Percentiles rank a stretch among this genome's conserved stretches.
Evolutionary conservation across 73 alveolate species (phyloP).

Genomic region (Halteria grandinella): DNA sequence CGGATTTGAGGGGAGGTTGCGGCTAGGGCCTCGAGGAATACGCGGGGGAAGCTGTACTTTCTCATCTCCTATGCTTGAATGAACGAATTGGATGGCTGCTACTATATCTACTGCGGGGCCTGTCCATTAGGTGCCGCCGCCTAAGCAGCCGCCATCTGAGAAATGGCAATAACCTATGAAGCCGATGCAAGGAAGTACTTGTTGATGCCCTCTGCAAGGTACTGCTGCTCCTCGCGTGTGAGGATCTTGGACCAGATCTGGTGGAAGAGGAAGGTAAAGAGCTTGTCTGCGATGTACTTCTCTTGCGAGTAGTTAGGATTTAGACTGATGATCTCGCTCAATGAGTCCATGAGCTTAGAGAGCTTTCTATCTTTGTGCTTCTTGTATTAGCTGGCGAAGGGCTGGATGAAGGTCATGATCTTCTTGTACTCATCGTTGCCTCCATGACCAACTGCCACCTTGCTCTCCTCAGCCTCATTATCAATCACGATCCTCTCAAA

Average conservation of each 20-base stretch:
- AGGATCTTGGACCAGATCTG: conserved; percentile 40
- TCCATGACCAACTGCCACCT: too few relatives aligned
- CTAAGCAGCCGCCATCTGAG: too few relatives aligned
- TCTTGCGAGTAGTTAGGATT: conserved; percentile 45
- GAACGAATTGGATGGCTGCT: too few relatives aligned
- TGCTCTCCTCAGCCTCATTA: background rate
- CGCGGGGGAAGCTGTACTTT: conserved; percentile 14
- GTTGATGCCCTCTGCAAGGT: conserved; percentile 21
- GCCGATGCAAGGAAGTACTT: conserved; percentile 5
- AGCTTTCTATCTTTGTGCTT: conserved; percentile 10
- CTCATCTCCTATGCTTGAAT: conserved; percentile 16
- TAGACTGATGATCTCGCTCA: conserved; percentile 49
- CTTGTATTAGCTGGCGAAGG: background rate
- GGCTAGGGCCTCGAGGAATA: conserved; percentile 50
- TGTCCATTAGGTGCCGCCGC: too few relatives aligned
- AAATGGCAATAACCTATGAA: conserved; percentile 19
- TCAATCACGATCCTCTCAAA: background rate
- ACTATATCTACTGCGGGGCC: too few relatives aligned
- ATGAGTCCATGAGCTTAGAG: conserved; percentile 28
- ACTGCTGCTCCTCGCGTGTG: conserved; percentile 40
- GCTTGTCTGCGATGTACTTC: conserved; percentile 47
- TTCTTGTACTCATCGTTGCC: conserved; percentile 5
- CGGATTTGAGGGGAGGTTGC: conserved; percentile 46
- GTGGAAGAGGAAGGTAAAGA: conserved; percentile 49
- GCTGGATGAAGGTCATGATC: background rate